Percentiles rank a stretch among this genome's conserved stretches.
Evolutionary conservation across 2,329 filamentous ascomycete genomes (phyloP).

Genomic region (Akanthomyces uredinophilus): DNA sequence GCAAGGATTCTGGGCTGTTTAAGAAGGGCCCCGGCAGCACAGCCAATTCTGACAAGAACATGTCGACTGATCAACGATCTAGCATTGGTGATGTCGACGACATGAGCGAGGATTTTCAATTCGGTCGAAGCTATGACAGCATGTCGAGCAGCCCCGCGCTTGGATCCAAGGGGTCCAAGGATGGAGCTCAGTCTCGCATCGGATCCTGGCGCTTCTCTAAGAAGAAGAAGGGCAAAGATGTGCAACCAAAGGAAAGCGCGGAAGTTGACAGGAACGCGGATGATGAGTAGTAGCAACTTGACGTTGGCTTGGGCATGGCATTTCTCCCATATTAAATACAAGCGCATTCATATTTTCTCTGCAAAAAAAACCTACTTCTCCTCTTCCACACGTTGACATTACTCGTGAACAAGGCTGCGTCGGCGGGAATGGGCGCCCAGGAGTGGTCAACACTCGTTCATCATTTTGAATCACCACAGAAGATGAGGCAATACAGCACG

Average conservation of each 20-base stretch:
- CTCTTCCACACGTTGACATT: no score
- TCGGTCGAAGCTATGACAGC: conserved; percentile 52
- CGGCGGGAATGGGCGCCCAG: no score
- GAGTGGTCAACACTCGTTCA: no score
- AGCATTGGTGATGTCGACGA: conserved; percentile 55
- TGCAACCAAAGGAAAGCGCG: conserved; percentile 40
- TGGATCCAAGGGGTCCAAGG: conserved; percentile 44
- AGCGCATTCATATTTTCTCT: not conserved
- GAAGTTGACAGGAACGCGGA: conserved; percentile 42
- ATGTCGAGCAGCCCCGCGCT: conserved; percentile 51
- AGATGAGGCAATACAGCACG: no score
- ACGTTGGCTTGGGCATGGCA: not conserved
- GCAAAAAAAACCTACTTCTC: not conserved
- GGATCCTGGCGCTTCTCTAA: conserved; percentile 52
- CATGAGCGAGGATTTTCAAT: conserved; percentile 39
- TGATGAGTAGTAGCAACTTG: conserved; percentile 20
- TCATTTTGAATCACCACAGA: no score
- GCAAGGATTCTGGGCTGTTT: conserved; percentile 50
- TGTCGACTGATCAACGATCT: conserved; percentile 48
- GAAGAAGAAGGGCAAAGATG: conserved; percentile 54
- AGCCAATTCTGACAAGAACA: conserved; percentile 52
- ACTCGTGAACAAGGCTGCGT: no score
- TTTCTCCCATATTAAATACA: not conserved
- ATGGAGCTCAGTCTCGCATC: conserved; percentile 44
- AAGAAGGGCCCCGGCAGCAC: conserved; percentile 56